Evolutionary conservation across 1,284 basidiomycete genomes (phyloP), one percentile per base, ranked within the genome.

Genomic region (Microbotryum lychnidis-dioicae): DNA sequence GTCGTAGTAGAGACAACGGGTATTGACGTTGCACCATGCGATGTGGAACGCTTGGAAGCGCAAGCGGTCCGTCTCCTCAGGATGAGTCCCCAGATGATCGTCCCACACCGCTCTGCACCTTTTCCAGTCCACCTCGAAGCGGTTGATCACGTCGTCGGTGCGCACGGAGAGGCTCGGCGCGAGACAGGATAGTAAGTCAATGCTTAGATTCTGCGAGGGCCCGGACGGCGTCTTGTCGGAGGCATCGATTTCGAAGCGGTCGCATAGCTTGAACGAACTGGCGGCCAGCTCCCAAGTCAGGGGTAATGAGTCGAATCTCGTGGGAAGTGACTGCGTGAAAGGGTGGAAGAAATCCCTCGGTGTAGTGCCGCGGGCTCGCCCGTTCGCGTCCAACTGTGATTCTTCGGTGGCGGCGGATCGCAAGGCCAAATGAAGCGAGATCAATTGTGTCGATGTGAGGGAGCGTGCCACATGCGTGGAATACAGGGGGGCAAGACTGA

Each of bases 1-100:
- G 42, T 71, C 64, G 50, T 63, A 68, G 50, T 68, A 72, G 21
- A 73, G 63, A 51, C 70, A 73, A 42, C 72, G 68, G 8, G 70
- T 71, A 54, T 73, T 73, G 57, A 72, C 58, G 54, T 69, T 70
- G 0, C 67, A 57, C 65, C 67, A 71, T 0, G 57, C 70, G 47
- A 67, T 62, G 0, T 63, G 37, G 27, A 67, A 71, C 44, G 69
- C 65, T 16, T 58, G 55, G n/a, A 70, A 61, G 10, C 46, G 52
- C 14, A 65, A 55, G 1, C 50, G 47, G n/a, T 63, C 68, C 7
- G 37, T 37, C 21, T 61, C 59, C 21, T 50, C 57, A 8, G 9
- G 3, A 47, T 14, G 0, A 18, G 21, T n/a, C 9, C 5, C 1
- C 10, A 14, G 9, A 7, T 2, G 12, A 42, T 66, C 50, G 47